Evolutionary conservation across 805 yeast genomes (phyloP).

Genomic region (Schwanniomyces polymorphus): DNA sequence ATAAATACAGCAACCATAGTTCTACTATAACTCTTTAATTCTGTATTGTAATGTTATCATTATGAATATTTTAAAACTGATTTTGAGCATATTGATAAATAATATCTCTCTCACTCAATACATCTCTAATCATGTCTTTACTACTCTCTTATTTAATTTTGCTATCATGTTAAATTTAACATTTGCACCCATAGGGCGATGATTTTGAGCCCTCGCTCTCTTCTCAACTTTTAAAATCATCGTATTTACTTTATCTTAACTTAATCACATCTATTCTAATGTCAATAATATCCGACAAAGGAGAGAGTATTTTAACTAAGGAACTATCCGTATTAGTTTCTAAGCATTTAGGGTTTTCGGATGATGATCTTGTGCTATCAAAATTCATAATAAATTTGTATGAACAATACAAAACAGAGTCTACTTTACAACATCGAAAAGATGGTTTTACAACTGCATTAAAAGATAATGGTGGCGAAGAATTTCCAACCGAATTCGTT

Average conservation of each 20-base stretch:
- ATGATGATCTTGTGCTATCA: slow-evolving; percentile 24
- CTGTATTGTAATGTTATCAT: too few species aligned
- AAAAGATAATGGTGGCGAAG: slow-evolving; percentile 40
- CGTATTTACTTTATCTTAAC: not conserved
- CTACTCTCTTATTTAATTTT: too few species aligned
- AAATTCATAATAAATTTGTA: slow-evolving; percentile 26
- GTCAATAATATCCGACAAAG: not conserved
- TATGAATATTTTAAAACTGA: too few species aligned
- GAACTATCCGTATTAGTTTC: slow-evolving; percentile 8
- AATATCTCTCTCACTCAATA: too few species aligned
- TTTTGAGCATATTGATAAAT: too few species aligned
- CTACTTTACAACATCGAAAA: slow-evolving; percentile 2
- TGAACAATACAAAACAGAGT: slow-evolving; percentile 9
- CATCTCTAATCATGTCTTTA: not conserved
- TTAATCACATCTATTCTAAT: not conserved
- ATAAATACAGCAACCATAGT: too few species aligned
- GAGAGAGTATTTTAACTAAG: not conserved
- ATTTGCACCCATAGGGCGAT: not conserved
- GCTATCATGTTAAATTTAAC: not conserved
- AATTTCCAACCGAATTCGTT: slow-evolving; percentile 34
- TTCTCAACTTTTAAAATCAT: not conserved
- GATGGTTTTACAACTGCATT: slow-evolving; percentile 11
- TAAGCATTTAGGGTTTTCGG: slow-evolving; percentile 17
- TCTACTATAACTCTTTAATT: too few species aligned
- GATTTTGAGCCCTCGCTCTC: not conserved